Percentiles rank a stretch among this genome's conserved stretches.
These are phyloP conservation scores for Ustilago vetiveriae DNA, from an alignment of 1,284 basidiomycete genomes.

Conservation along the genomic window DNA sequence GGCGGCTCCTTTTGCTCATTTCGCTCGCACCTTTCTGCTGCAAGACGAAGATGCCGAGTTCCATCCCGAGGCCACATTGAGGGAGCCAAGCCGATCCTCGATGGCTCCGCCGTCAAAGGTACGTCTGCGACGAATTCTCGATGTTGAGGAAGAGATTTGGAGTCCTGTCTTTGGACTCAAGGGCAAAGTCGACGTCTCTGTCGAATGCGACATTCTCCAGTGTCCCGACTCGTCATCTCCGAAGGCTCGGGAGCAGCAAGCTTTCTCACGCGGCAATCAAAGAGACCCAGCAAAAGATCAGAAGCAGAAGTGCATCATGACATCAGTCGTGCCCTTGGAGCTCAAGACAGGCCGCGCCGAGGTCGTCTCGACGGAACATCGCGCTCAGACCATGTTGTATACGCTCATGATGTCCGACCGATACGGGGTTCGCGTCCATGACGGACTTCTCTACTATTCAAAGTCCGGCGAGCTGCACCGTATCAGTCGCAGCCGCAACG, in stretches of 20 bases:
- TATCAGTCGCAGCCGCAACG: conserved; percentile 80
- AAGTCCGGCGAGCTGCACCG: conserved; percentile 85
- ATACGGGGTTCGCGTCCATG: conserved; percentile 74
- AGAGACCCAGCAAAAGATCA: not conserved
- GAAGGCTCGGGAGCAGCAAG: conserved; percentile 1
- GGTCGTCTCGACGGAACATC: conserved; percentile 79
- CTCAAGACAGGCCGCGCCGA: conserved; percentile 88
- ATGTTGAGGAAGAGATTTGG: conserved; percentile 97
- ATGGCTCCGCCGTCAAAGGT: conserved; percentile 15
- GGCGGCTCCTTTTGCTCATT: conserved; percentile 52
- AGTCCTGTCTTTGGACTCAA: conserved; percentile 93
- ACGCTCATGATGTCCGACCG: conserved; percentile 89
- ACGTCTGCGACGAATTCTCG: conserved; percentile 67
- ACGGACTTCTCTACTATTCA: conserved; percentile 92
- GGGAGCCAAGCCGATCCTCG: conserved; percentile 13
- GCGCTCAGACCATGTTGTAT: conserved; percentile 97
- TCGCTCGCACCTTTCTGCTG: conserved; percentile 50
- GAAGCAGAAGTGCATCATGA: not conserved
- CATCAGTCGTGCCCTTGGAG: conserved; percentile 78
- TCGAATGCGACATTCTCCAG: conserved; percentile 70
- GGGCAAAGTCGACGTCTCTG: conserved; percentile 92
- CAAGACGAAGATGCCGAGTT: conserved; percentile 24
- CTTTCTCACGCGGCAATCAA: conserved; percentile 15
- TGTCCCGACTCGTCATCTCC: conserved; percentile 43
- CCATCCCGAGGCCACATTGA: conserved; percentile 37